Evolutionary conservation across 768 basidiomycete genomes (phyloP), one percentile per base, ranked within the genome.

Genomic region (Sarcodon aspratus): DNA sequence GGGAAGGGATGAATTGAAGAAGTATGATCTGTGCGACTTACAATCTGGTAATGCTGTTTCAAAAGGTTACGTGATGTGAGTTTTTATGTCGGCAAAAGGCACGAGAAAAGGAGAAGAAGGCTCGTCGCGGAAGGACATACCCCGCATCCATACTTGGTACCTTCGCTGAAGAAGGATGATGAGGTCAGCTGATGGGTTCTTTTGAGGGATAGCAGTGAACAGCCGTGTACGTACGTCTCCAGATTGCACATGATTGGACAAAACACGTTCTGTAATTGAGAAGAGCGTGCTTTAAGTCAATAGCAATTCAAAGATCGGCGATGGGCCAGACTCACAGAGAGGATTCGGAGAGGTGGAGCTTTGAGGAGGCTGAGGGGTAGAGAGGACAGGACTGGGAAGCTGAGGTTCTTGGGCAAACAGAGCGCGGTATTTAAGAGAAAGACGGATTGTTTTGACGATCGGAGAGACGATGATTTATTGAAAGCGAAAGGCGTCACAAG

Each of bases 91-190:
- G 11, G 38, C 48, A 46, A 36, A 35, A 46, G 45, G 42, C 35
- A 52, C 21, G 21, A 34, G 52, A 53, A 51, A 50, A 46, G 55
- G 51, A 38, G 31, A 36, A 46, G 48, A 34, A 61, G 35, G 21
- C 21, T 27, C 3, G 21, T 27, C 2, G 21, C 5, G 21, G 21
- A 27, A 27, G 21, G 21, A 51, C 43, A 36, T 48, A 52, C 51
- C 46, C 62, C 50, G 62, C 86, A 89, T 59, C 81, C 83, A 59
- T 79, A 71, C 68, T 79, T 78, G 52, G 75, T 80, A 54, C 82
- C 85, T 73, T 85, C 81, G 58, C 85, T 87, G 67, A 36, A 50
- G 49, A 49, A 57, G 43, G 55, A 53, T 52, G 49, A 54, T 50
- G 62, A 54, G 57, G 59, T 65, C 46, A 63, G 58, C 37, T 42